Conservation (phyloP, 2,329 filamentous ascomycete species). For the Fusarium anthophilum region DNA sequence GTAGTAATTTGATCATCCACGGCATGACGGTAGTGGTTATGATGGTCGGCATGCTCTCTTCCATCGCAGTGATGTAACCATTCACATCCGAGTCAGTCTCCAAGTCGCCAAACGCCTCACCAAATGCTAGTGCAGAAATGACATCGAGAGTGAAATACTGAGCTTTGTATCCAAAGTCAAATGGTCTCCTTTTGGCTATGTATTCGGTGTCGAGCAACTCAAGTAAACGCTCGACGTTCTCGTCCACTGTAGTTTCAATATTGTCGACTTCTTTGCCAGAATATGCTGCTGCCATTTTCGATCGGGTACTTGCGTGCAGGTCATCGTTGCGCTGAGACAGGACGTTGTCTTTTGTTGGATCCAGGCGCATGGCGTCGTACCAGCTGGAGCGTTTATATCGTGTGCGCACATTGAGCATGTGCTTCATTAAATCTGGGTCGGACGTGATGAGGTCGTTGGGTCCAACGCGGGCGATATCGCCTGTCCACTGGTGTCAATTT, state of each 20-base stretch:
- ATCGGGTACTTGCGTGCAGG: background rate
- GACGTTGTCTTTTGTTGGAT: background rate
- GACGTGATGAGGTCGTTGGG: background rate
- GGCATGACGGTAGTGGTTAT: background rate
- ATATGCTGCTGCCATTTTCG: background rate
- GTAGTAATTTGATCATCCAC: background rate
- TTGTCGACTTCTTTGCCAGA: background rate
- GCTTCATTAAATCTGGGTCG: background rate
- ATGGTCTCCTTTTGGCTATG: background rate
- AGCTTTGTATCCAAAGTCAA: background rate
- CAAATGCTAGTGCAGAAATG: background rate
- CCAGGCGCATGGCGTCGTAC: background rate
- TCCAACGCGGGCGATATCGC: background rate
- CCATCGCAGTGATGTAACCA: background rate
- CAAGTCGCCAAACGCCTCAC: background rate
- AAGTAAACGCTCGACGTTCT: background rate
- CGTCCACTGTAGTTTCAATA: fast-evolving
- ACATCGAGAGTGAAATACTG: background rate
- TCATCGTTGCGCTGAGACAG: background rate
- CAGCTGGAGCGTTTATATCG: background rate
- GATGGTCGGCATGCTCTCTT: background rate
- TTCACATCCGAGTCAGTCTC: background rate
- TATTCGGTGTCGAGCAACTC: background rate
- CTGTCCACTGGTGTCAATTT: background rate
- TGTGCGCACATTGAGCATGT: background rate